Conservation (phyloP, 2,329 filamentous ascomycete species). For the Ceratocystis ficicola region DNA sequence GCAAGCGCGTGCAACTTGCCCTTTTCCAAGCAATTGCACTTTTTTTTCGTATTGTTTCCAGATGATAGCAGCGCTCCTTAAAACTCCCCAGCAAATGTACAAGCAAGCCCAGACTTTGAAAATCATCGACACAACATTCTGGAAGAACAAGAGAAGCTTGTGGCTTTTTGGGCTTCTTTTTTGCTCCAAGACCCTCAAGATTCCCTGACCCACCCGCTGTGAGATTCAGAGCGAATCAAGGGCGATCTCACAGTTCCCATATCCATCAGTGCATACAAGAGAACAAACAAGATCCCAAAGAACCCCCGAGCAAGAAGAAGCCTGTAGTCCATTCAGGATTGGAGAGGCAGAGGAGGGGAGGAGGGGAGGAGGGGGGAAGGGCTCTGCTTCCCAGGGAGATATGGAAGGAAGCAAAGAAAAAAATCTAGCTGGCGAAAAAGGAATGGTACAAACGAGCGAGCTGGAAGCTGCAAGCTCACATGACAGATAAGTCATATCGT, state of each 20-base stretch:
- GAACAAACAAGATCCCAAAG: background rate
- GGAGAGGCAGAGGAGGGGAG: background rate
- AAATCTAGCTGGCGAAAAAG: background rate
- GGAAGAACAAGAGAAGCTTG: constrained; percentile 5
- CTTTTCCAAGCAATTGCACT: background rate
- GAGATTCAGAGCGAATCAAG: background rate
- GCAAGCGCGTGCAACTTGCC: background rate
- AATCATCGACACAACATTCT: background rate
- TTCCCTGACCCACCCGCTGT: background rate
- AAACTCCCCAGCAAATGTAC: background rate
- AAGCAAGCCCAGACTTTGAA: background rate
- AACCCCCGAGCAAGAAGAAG: background rate
- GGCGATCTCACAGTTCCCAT: constrained; percentile 2
- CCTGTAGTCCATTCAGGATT: background rate
- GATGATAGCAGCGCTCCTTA: background rate
- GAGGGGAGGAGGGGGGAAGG: background rate
- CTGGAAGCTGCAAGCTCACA: background rate
- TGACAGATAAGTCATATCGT: background rate
- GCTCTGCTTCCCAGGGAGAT: background rate
- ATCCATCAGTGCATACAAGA: background rate
- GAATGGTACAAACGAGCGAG: background rate
- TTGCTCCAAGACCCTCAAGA: background rate
- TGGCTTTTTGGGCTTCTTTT: constrained; percentile 1
- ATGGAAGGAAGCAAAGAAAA: background rate
- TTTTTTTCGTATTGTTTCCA: background rate